A percentile compares a stretch with the other conserved stretches of the same genome.
Conservation (phyloP, 148 eudicot genomes). For the Arctostaphylos glauca region DNA sequence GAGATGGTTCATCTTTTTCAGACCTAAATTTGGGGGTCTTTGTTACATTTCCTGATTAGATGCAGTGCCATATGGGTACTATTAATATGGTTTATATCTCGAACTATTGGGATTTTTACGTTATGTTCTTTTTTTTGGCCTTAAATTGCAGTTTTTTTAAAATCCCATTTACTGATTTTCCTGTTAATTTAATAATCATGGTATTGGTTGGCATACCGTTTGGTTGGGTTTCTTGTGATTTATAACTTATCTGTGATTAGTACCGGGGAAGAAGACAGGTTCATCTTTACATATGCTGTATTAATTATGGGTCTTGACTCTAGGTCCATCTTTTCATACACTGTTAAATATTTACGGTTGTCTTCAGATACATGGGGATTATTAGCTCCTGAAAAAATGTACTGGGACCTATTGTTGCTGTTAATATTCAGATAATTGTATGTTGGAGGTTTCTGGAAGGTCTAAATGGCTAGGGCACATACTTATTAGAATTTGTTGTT, state of each 20-base stretch:
- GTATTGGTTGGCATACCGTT: not conserved
- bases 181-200: not conserved
- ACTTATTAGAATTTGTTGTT: too few relatives aligned
- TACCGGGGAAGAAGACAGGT: not conserved
- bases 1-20: slow-evolving; percentile 39
- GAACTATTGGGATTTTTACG: too few relatives aligned
- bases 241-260: not conserved
- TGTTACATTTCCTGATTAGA: slow-evolving; percentile 70
- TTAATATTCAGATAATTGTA: not conserved
- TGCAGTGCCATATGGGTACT: not conserved
- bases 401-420: not conserved
- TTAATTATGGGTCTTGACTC: too few relatives aligned
- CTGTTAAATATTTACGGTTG: not conserved
- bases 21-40: slow-evolving; percentile 18
- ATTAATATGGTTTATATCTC: too few relatives aligned
- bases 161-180: not conserved
- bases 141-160: not conserved
- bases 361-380: not conserved
- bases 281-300: not conserved
- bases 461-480: not conserved
- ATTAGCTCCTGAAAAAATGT: not conserved
- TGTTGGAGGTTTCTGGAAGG: not conserved
- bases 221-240: not conserved
- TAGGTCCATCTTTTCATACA: not conserved
- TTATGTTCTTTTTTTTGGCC: not conserved